Evolutionary conservation across 352 stramenopile species (phyloP).

Genomic region (Globisporangium nodosum): DNA sequence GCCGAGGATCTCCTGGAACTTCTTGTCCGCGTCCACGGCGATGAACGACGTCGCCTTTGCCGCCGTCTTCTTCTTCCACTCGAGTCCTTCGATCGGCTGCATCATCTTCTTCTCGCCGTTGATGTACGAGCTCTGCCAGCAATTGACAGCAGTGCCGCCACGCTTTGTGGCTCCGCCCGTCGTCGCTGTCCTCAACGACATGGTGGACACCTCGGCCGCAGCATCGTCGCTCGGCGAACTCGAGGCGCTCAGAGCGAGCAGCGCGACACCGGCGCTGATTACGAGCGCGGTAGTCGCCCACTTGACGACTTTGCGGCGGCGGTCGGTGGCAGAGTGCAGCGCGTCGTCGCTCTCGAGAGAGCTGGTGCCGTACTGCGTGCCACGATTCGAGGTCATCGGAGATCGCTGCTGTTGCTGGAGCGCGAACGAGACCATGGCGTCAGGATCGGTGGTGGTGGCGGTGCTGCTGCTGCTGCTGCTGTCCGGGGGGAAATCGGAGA

Average conservation of each 20-base stretch:
- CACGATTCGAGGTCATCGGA: not conserved
- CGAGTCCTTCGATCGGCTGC: conserved; percentile 37
- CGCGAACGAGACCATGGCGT: not conserved
- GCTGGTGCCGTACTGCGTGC: conserved; percentile 22
- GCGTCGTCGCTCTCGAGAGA: conserved; percentile 20
- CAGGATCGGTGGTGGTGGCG: too few relatives aligned
- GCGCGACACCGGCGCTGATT: conserved; percentile 17
- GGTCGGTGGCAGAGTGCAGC: conserved; percentile 11
- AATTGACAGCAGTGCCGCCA: conserved; percentile 16
- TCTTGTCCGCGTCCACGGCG: conserved; percentile 37
- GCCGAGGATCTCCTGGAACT: conserved; percentile 79
- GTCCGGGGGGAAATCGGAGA: not conserved
- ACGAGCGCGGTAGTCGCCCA: conserved; percentile 25
- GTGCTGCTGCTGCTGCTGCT: not conserved
- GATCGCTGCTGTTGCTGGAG: not conserved
- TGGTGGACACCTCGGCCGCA: not conserved
- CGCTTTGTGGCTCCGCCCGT: not conserved
- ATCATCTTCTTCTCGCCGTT: conserved; percentile 62
- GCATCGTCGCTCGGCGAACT: conserved; percentile 4
- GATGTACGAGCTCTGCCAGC: conserved; percentile 65
- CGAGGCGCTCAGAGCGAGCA: conserved; percentile 15
- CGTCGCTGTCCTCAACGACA: not conserved
- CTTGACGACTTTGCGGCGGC: conserved; percentile 20
- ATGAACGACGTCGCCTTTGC: conserved; percentile 30
- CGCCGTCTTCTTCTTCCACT: conserved; percentile 26